Evolutionary conservation across 192 early-diverging fungal genomes (phyloP).

Genomic region (Spinellus fusiger): DNA sequence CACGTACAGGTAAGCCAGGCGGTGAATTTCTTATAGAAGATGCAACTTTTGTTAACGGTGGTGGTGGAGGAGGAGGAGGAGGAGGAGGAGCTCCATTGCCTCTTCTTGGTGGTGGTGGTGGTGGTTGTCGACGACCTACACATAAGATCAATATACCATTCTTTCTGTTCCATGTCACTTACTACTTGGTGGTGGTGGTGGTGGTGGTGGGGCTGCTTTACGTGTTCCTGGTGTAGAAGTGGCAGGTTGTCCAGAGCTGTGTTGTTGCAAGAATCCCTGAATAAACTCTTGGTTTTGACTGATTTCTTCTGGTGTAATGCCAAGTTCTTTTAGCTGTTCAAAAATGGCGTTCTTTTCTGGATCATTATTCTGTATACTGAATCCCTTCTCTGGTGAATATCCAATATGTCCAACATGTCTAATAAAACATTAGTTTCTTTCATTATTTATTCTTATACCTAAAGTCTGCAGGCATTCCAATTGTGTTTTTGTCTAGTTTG

Average conservation of each 20-base stretch:
- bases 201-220: conserved; percentile 22
- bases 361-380: conserved; percentile 59
- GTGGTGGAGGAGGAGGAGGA: conserved; percentile 14
- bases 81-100: neutral
- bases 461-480: conserved; percentile 46
- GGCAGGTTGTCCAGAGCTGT: conserved; percentile 31
- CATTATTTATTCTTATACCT: conserved; percentile 1
- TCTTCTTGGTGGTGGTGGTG: conserved; percentile 21
- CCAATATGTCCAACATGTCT: conserved; percentile 60
- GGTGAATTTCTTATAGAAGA: conserved; percentile 1
- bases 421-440: neutral
- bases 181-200: conserved; percentile 6
- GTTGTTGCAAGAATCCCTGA: conserved; percentile 55
- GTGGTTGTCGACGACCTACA: conserved; percentile 18
- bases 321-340: conserved; percentile 59
- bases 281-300: conserved; percentile 62
- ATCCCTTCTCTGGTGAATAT: conserved; percentile 50
- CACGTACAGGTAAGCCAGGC: conserved; percentile 5
- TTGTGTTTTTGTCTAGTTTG: conserved; percentile 53
- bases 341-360: conserved; percentile 62
- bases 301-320: conserved; percentile 56
- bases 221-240: conserved; percentile 7
- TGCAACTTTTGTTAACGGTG: conserved; percentile 28
- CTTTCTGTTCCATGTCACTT: conserved; percentile 7
- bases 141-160: no score